Percentiles rank a stretch among this genome's conserved stretches.
Evolutionary conservation across 148 eudicot species (phyloP).

Genomic region (Fagopyrum homotropicum): DNA sequence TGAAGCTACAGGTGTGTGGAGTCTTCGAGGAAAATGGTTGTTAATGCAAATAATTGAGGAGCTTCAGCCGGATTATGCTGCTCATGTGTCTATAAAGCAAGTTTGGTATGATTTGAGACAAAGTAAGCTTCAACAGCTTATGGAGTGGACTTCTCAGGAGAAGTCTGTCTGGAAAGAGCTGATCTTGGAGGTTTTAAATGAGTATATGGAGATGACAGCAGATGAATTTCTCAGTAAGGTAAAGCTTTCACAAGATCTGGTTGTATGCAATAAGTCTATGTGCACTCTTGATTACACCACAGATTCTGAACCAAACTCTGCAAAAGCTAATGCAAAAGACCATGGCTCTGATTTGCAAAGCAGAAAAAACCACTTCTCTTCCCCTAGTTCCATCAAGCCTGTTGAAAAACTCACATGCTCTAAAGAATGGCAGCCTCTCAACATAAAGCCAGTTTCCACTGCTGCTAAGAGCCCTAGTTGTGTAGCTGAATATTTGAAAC

Average conservation of each 20-base stretch:
- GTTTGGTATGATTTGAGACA: slow-evolving; percentile 80
- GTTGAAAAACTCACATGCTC: not conserved
- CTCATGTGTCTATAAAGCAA: slow-evolving; percentile 64
- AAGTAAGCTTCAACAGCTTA: slow-evolving; percentile 31
- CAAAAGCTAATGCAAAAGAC: not conserved
- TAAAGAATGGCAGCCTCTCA: not conserved
- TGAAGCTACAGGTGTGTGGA: slow-evolving; percentile 56
- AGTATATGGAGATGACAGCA: slow-evolving; percentile 31
- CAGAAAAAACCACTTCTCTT: not conserved
- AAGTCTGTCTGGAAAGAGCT: slow-evolving; percentile 41
- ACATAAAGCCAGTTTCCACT: slow-evolving; percentile 4
- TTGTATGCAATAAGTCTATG: not conserved
- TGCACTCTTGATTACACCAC: not conserved
- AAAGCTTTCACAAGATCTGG: slow-evolving; percentile 20
- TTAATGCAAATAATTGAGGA: slow-evolving; percentile 55
- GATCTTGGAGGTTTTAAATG: slow-evolving; percentile 32
- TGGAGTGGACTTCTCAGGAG: slow-evolving; percentile 52
- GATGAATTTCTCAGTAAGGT: slow-evolving; percentile 27
- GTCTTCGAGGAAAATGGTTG: slow-evolving; percentile 60
- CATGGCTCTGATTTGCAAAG: too few species aligned
- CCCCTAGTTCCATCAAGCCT: not conserved
- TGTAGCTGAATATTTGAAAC: slow-evolving; percentile 20
- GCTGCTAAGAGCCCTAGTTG: slow-evolving; percentile 42
- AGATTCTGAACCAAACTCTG: not conserved
- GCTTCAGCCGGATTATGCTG: slow-evolving; percentile 26